phyloP scores from a whole-genome alignment of 2,329 filamentous ascomycete genomes.

The Colletotrichum tropicale region DNA sequence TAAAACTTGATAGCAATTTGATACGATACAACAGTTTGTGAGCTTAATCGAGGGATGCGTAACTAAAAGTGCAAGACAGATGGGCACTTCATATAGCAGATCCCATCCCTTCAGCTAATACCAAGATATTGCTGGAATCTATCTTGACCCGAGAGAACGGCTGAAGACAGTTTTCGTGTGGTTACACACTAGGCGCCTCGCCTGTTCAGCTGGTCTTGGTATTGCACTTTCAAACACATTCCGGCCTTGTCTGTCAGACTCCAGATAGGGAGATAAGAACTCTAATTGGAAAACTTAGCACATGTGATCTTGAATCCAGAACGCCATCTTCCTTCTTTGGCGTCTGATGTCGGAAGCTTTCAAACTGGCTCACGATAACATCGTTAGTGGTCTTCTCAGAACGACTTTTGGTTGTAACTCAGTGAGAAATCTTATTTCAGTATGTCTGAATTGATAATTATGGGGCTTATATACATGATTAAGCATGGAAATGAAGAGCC shows the following conservation, averaged over 20 bases:
- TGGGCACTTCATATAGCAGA: neutral
- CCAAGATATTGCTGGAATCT: neutral
- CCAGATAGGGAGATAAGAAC: neutral
- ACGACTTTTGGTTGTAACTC: neutral
- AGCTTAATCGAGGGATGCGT: neutral
- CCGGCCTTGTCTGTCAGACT: neutral
- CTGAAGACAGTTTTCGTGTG: neutral
- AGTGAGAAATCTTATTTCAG: accelerated
- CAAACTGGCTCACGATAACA: neutral
- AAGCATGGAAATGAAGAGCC: neutral
- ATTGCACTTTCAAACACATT: neutral
- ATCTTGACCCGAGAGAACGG: neutral
- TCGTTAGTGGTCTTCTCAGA: neutral
- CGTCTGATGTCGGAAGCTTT: neutral
- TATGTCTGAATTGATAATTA: neutral
- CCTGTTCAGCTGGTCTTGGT: neutral
- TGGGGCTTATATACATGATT: neutral
- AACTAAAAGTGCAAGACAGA: accelerated
- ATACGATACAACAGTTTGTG: neutral
- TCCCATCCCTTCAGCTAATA: neutral
- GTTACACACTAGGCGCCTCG: neutral
- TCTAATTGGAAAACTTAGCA: neutral
- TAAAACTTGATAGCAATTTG: accelerated
- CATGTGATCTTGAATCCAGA: neutral
- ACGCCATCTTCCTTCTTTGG: neutral